Evolutionary conservation across 805 yeast species (phyloP).

Genomic region (Grigorovia transvaalensis): DNA sequence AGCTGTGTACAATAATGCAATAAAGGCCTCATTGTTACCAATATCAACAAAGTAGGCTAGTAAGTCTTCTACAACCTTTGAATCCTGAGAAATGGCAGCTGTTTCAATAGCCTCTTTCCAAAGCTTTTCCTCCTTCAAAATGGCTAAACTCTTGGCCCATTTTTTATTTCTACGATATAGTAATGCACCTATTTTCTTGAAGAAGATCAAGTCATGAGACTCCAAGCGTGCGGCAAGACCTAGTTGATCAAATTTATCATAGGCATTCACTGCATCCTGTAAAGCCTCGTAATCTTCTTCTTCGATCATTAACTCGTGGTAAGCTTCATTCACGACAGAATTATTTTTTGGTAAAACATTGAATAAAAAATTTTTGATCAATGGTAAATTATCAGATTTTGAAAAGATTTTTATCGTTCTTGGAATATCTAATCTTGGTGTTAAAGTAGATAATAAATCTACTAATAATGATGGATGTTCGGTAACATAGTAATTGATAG

Average conservation of each 20-base stretch:
- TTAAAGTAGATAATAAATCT: conserved; percentile 72
- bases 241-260: conserved; percentile 84
- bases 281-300: conserved; percentile 92
- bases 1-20: conserved; percentile 78
- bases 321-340: conserved; percentile 85
- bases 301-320: conserved; percentile 89
- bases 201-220: conserved; percentile 80
- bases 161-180: conserved; percentile 90
- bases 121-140: conserved; percentile 82
- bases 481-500: conserved; percentile 84
- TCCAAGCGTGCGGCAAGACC: conserved; percentile 90
- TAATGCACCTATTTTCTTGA: conserved; percentile 93
- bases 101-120: conserved; percentile 94
- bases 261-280: conserved; percentile 75
- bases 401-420: conserved; percentile 92
- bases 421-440: conserved; percentile 86
- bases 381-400: conserved; percentile 90
- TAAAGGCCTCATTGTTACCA: conserved; percentile 90
- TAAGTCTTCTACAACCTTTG: conserved; percentile 79
- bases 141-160: conserved; percentile 78
- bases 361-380: conserved; percentile 89
- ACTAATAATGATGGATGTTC: conserved; percentile 87
- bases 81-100: conserved; percentile 69
- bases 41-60: conserved; percentile 89
- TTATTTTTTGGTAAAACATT: conserved; percentile 85